Percentiles rank a stretch among this genome's conserved stretches.
Evolutionary conservation across 768 basidiomycete genomes (phyloP).

Genomic region (Amanita jacksonii): DNA sequence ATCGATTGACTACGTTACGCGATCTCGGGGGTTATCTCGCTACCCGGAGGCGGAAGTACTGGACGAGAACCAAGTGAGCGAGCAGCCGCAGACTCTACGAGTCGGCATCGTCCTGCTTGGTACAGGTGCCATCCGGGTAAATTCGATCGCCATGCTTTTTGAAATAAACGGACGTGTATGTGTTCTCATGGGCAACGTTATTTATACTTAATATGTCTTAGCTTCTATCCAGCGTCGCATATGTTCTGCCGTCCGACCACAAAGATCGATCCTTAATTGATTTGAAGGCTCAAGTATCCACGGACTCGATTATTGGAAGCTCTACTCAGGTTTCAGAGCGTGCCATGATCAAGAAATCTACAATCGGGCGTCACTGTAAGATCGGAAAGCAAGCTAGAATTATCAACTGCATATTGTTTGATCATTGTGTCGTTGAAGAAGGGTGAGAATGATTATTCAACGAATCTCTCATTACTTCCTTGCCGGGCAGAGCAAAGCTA

Average conservation of each 20-base stretch:
- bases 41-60: background rate
- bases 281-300: conserved; percentile 72
- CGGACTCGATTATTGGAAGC: conserved; percentile 72
- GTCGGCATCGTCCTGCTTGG: conserved; percentile 3
- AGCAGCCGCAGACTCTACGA: background rate
- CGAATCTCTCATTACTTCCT: conserved; percentile 4
- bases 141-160: conserved; percentile 67
- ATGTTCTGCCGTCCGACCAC: conserved; percentile 47
- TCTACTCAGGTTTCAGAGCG: conserved; percentile 79
- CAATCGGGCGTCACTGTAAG: conserved; percentile 75
- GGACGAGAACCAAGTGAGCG: background rate
- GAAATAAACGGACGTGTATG: conserved; percentile 75
- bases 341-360: conserved; percentile 68
- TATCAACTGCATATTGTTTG: conserved; percentile 72
- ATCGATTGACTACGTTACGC: background rate
- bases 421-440: conserved; percentile 83
- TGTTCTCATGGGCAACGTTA: background rate
- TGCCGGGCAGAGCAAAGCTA: conserved; percentile 49
- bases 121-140: conserved; percentile 48
- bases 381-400: conserved; percentile 84
- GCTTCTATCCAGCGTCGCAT: conserved; percentile 46
- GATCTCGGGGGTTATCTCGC: background rate
- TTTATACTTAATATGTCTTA: conserved; percentile 14
- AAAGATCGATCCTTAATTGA: conserved; percentile 65
- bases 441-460: conserved; percentile 42